phyloP scores from a whole-genome alignment of 2,329 filamentous ascomycete species.

The Colletotrichum sp. region DNA sequence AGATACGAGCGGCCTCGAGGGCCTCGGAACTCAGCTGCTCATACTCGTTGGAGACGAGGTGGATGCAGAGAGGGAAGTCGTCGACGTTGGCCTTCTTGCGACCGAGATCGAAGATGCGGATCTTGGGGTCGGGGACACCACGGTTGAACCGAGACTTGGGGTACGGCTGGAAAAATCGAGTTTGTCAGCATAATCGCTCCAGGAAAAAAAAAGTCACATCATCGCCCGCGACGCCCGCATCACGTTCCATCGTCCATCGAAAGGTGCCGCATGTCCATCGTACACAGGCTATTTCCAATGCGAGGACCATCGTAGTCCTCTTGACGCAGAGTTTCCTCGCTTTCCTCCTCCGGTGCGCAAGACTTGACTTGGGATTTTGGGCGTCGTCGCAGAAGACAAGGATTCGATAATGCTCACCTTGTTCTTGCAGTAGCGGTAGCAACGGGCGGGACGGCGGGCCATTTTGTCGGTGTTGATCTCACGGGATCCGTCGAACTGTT shows the following conservation, averaged over 20 bases:
- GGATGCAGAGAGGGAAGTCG: constrained; percentile 98
- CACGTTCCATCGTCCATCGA: background rate
- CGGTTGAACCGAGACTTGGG: constrained; percentile 99
- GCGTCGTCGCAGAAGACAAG: background rate
- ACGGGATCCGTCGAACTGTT: constrained; percentile 36
- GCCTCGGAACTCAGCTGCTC: constrained; percentile 99
- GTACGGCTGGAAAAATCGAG: constrained; percentile 71
- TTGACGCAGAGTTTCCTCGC: background rate
- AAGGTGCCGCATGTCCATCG: background rate
- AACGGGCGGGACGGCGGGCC: constrained; percentile 98
- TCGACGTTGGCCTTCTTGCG: constrained; percentile 99
- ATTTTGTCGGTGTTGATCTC: constrained; percentile 76
- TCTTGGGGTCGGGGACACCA: constrained; percentile 87
- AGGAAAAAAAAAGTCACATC: background rate
- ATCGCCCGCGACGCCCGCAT: background rate
- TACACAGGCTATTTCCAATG: background rate
- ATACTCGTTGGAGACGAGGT: constrained; percentile 99
- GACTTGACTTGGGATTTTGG: constrained; percentile 3
- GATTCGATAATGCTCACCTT: constrained; percentile 70
- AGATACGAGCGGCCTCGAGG: constrained; percentile 99
- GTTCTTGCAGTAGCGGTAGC: constrained; percentile 99
- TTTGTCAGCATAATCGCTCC: background rate
- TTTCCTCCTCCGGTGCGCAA: constrained; percentile 1
- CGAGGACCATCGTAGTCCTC: background rate
- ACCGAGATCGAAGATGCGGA: constrained; percentile 98